phyloP scores from a whole-genome alignment of 2,329 filamentous ascomycete genomes.

The Botrytis byssoidea region DNA sequence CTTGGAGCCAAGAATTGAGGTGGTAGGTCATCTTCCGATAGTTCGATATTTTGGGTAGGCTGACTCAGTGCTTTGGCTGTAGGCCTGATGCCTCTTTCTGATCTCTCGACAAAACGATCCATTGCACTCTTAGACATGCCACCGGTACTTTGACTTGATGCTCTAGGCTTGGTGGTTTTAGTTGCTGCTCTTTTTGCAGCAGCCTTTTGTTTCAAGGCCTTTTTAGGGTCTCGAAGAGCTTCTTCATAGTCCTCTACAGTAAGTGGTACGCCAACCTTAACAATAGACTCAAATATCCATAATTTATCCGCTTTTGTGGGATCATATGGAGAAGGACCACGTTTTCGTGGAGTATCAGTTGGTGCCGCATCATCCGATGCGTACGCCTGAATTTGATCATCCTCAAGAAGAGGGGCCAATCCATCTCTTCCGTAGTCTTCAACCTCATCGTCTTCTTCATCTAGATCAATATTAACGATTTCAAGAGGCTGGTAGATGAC shows the following conservation, averaged over 20 bases:
- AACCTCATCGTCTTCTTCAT: conserved; percentile 57
- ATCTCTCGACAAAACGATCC: conserved; percentile 38
- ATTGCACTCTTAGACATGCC: conserved; percentile 39
- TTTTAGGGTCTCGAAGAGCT: conserved; percentile 33
- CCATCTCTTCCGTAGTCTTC: conserved; percentile 50
- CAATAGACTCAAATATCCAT: conserved; percentile 67
- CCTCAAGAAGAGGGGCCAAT: conserved; percentile 57
- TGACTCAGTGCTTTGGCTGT: conserved; percentile 16
- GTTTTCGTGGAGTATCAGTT: conserved; percentile 34
- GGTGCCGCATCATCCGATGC: conserved; percentile 31
- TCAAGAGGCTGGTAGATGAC: conserved; percentile 74
- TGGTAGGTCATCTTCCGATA: conserved; percentile 22
- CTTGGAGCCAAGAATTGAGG: conserved; percentile 23
- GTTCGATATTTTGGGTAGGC: background rate
- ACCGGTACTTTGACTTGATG: conserved; percentile 27
- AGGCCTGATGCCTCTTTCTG: conserved; percentile 30
- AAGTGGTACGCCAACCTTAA: conserved; percentile 62
- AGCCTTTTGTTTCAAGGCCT: conserved; percentile 29
- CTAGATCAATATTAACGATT: conserved; percentile 75
- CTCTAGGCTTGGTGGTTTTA: conserved; percentile 8
- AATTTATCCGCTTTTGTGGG: conserved; percentile 62
- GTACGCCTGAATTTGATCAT: conserved; percentile 56
- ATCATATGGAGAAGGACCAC: conserved; percentile 55
- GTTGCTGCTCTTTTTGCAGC: conserved; percentile 30
- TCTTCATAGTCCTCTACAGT: conserved; percentile 65